Percentiles rank a stretch among this genome's conserved stretches.
Conservation (phyloP, 768 basidiomycete species). For the Macrolepiota dolichaula region DNA sequence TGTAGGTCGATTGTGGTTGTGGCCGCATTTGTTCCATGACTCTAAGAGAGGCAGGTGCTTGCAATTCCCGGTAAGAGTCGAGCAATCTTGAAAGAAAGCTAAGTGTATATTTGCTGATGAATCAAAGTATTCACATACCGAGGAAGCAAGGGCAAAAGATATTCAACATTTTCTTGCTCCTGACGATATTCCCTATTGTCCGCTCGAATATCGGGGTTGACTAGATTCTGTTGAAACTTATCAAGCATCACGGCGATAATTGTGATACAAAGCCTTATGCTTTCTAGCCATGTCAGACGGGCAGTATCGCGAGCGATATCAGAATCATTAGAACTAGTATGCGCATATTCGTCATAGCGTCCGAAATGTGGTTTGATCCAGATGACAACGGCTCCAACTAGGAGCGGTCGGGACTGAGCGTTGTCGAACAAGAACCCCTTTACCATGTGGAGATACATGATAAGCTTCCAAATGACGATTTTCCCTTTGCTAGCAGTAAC, state of each 20-base stretch:
- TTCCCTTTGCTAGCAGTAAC: conserved; percentile 77
- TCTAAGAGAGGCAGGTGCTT: conserved; percentile 59
- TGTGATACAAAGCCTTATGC: conserved; percentile 84
- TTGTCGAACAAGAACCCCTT: conserved; percentile 87
- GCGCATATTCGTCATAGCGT: conserved; percentile 78
- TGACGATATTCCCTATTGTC: conserved; percentile 63
- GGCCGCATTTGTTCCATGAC: conserved; percentile 69
- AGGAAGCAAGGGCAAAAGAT: conserved; percentile 76
- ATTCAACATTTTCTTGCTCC: conserved; percentile 93
- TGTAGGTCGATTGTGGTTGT: conserved; percentile 51
- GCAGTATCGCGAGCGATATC: conserved; percentile 67
- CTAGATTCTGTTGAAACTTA: conserved; percentile 78
- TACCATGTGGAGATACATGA: conserved; percentile 91
- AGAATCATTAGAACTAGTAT: conserved; percentile 60
- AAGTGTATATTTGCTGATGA: neutral
- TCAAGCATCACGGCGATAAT: conserved; percentile 89
- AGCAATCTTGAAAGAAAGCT: conserved; percentile 51
- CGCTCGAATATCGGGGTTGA: conserved; percentile 57
- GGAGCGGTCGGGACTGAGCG: conserved; percentile 66
- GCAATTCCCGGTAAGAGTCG: conserved; percentile 85
- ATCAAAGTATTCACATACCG: conserved; percentile 44
- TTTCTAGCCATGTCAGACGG: conserved; percentile 87
- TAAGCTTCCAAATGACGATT: conserved; percentile 89
- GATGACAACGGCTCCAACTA: conserved; percentile 84
- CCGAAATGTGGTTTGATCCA: conserved; percentile 98